Percentiles rank a stretch among this genome's conserved stretches.
These are phyloP conservation scores for Trichoderma hamatum DNA, from an alignment of 2,329 filamentous ascomycete species.

Conservation along the genomic window DNA sequence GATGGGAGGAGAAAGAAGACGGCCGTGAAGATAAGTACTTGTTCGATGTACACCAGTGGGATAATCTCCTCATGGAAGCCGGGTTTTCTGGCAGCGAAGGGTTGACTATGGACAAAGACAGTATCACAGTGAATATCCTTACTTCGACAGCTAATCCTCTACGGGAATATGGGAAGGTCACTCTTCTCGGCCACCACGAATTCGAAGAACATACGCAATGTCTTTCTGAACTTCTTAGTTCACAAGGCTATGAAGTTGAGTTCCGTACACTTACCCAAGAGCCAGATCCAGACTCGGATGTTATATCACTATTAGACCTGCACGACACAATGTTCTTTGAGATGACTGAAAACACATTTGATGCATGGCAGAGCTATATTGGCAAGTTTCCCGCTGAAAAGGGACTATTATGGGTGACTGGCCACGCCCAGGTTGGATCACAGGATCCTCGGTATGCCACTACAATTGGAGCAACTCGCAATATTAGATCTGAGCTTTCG, in stretches of 20 bases:
- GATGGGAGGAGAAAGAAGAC: not conserved
- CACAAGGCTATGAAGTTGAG: constrained; percentile 14
- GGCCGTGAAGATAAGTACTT: not conserved
- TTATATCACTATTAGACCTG: constrained; percentile 12
- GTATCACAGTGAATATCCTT: not conserved
- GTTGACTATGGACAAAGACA: constrained; percentile 25
- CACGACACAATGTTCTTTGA: constrained; percentile 22
- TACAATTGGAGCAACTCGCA: constrained; percentile 20
- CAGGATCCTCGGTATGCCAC: constrained; percentile 22
- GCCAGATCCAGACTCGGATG: constrained; percentile 12
- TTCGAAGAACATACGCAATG: not conserved
- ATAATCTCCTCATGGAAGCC: constrained; percentile 1
- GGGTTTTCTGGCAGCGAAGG: constrained; percentile 24
- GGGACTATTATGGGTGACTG: constrained; percentile 27
- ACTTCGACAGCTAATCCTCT: not conserved
- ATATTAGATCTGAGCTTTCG: constrained; percentile 17
- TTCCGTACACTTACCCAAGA: constrained; percentile 21
- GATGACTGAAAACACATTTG: not conserved
- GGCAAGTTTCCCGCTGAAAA: not conserved
- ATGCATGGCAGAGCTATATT: constrained; percentile 2
- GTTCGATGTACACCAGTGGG: constrained; percentile 7
- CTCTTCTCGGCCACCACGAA: not conserved
- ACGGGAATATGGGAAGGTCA: not conserved
- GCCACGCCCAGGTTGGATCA: constrained; percentile 16
- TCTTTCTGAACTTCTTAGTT: not conserved